Percentiles rank a stretch among this genome's conserved stretches.
Evolutionary conservation across 1,284 basidiomycete genomes (phyloP).

Genomic region (Pascua guehoae): DNA sequence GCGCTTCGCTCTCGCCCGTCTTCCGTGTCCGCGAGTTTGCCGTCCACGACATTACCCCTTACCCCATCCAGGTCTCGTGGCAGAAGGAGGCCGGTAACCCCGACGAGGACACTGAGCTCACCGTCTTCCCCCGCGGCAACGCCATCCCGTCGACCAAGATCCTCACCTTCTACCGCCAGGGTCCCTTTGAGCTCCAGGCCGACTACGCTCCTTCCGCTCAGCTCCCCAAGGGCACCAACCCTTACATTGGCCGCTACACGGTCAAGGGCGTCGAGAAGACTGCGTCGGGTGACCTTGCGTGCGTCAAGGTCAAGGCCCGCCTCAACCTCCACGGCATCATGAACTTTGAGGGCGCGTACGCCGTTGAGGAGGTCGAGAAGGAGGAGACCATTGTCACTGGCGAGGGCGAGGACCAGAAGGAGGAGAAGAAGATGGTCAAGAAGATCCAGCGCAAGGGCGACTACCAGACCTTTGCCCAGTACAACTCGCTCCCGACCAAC

Average conservation of each 20-base stretch:
- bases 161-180: slow-evolving; percentile 86
- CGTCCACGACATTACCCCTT: slow-evolving; percentile 75
- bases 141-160: slow-evolving; percentile 85
- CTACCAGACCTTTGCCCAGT: slow-evolving; percentile 64
- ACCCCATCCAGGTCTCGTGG: slow-evolving; percentile 86
- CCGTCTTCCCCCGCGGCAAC: slow-evolving; percentile 80
- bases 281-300: slow-evolving; percentile 65
- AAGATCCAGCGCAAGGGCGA: slow-evolving; percentile 75
- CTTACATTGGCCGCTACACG: slow-evolving; percentile 73
- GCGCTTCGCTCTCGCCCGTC: slow-evolving; percentile 88
- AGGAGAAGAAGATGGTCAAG: slow-evolving; percentile 64
- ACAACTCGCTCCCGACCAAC: slow-evolving; percentile 61
- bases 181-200: slow-evolving; percentile 79
- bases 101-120: slow-evolving; percentile 82
- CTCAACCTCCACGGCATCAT: slow-evolving; percentile 79
- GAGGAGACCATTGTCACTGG: slow-evolving; percentile 60
- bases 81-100: slow-evolving; percentile 65
- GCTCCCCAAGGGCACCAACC: slow-evolving; percentile 74
- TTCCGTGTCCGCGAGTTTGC: slow-evolving; percentile 93
- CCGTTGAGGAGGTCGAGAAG: slow-evolving; percentile 66
- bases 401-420: slow-evolving; percentile 57
- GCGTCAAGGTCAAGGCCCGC: slow-evolving; percentile 83
- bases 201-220: slow-evolving; percentile 64
- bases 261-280: slow-evolving; percentile 70
- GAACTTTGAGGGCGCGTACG: slow-evolving; percentile 78